Base-by-base conservation (phyloP, 768 basidiomycete genomes). In the Pisolithus microcarpus region DNA sequence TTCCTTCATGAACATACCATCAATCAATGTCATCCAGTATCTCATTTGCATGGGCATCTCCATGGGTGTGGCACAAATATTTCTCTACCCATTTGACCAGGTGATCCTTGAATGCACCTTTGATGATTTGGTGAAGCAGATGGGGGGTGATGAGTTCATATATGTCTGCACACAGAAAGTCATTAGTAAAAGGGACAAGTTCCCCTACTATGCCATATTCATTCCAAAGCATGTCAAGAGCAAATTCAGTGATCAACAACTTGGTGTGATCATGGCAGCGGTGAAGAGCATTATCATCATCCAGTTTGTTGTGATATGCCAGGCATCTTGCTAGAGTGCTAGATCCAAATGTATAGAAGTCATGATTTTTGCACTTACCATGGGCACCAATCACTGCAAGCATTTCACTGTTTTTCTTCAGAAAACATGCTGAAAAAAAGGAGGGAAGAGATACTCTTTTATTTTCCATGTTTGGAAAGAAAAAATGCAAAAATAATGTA, bases 21-120 rank as follows among this genome's bases (percentile, higher is more conserved):
- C 40, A 48, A 44, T 71, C 65, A 50, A 71, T 71, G 18, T 71
- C 66, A 1, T 57, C 61, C 15, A 71, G 31, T 1, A 59, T 57
- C 2, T 47, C 34, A 0, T 58, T 51, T 1, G 63, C 63, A 2
- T 46, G 40, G 0, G 28, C 21, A 7, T 50, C 42, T 7, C 59
- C 56, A 54, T 64, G 24, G 1, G 7, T 18, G 0, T 10, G 5
- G 1, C 52, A 38, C 0, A 71, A 36, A 34, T 65, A 72, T 4
- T 58, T 52, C 0, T 21, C 50, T 0, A 70, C 56, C 70, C 70
- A 72, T 0, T 54, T 48, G 0, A 72, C 63, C 0, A 72, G 50
- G 37, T 71, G 68, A 34, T 72, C 69, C 18, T 70, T 66, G 56
- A 70, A 72, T 1, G 56, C 53, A 0, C 69, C 68, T 38, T 68